Evolutionary conservation across 495 filamentous ascomycete species (phyloP).

Genomic region (Pseudoneurospora amorphoporcata): DNA sequence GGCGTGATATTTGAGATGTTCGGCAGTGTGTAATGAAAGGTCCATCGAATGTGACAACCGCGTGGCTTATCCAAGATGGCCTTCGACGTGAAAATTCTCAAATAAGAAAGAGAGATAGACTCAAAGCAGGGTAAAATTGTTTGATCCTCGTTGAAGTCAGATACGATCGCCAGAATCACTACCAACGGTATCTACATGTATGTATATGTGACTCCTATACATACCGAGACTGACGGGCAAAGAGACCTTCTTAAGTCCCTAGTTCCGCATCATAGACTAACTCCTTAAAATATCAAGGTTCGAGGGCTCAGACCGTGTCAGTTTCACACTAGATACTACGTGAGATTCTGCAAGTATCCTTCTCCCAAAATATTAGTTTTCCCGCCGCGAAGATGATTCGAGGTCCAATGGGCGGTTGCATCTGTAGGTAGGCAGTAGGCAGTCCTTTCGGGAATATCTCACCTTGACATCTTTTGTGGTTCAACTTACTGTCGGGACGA

Average conservation of each 20-base stretch:
- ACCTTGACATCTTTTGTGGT: too few species aligned
- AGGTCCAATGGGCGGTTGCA: neutral
- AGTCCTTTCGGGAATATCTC: too few species aligned
- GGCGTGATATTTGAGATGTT: neutral
- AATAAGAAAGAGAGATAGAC: neutral
- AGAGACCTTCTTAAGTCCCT: neutral
- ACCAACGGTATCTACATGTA: neutral
- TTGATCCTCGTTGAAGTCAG: neutral
- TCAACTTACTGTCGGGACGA: neutral
- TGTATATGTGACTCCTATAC: neutral
- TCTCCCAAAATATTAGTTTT: neutral
- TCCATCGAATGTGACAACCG: neutral
- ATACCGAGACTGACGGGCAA: neutral
- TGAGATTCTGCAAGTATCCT: neutral
- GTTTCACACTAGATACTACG: neutral
- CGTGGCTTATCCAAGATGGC: neutral
- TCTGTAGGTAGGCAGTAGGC: neutral
- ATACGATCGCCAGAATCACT: neutral
- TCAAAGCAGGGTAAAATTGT: neutral
- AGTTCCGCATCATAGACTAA: neutral
- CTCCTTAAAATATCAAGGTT: neutral
- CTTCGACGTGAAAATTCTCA: neutral
- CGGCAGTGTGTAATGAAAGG: neutral
- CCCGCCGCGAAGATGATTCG: fast-evolving
- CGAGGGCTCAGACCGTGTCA: neutral